Evolutionary conservation across 2,329 filamentous ascomycete genomes (phyloP), one percentile per base, ranked within the genome.

Genomic region (Nemania diffusa): DNA sequence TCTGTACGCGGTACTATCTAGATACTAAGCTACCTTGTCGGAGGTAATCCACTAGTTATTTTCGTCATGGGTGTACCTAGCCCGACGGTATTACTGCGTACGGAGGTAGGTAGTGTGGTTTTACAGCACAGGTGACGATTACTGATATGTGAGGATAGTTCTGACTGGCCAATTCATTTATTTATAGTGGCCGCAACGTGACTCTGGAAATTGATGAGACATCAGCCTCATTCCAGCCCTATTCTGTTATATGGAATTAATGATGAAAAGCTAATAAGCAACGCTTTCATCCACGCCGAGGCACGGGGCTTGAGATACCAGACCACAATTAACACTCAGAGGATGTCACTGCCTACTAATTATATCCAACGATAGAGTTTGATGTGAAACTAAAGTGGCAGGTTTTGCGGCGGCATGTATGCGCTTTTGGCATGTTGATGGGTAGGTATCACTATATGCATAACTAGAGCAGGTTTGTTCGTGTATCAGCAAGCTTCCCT

Each of bases 401-500:
- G 20, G 20, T n/a, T 51, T 20, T 11, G 1, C 17, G 17, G 9
- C 15, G 26, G 15, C n/a, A 26, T 13, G 8, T 15, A 51, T 24
- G 44, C 57, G 15, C 20, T 50, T 50, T 37, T 51, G 22, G 9
- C 57, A 40, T 15, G 5, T n/a, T 27, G 26, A 51, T 52, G 22
- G n/a, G n/a, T n/a, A n/a, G 17, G 32, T 32, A 20, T 40, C 17
- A 48, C 22, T 7, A n/a, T 37, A 13, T 48, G 24, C 24, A 27
- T 48, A 59, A 8, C 26, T 22, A 27, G 26, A 34, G 20, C 44
- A n/a, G 46, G 50, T 40, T 50, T 53, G 17, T 29, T 48, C 40
- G 50, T 48, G 56, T 65, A 29, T 65, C 50, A 48, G 20, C 22
- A 5, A 32, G 32, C 29, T n/a, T 27, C 34, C 57, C 42, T 40